Percentiles rank a stretch among this genome's conserved stretches.
Evolutionary conservation across 2,329 filamentous ascomycete genomes (phyloP).

Genomic region (Lecanoromycetidae sp.): DNA sequence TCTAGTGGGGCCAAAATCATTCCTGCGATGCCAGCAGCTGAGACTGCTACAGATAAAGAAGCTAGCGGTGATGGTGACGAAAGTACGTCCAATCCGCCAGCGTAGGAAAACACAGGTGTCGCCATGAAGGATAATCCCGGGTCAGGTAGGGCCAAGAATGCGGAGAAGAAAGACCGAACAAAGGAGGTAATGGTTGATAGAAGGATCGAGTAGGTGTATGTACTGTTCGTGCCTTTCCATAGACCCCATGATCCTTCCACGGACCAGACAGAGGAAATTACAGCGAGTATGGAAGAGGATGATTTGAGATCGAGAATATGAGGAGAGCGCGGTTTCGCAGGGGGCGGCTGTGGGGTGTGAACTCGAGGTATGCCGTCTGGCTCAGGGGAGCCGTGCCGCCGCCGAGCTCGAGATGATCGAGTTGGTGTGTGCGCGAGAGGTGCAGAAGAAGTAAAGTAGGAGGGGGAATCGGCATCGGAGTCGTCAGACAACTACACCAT

Average conservation of each 20-base stretch:
- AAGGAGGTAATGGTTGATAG: slow-evolving; percentile 83
- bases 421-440: slow-evolving; percentile 32
- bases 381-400: slow-evolving; percentile 28
- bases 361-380: slow-evolving; percentile 25
- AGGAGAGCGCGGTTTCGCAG: slow-evolving; percentile 29
- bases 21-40: slow-evolving; percentile 57
- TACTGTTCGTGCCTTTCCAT: slow-evolving; percentile 87
- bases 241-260: slow-evolving; percentile 84
- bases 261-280: slow-evolving; percentile 75
- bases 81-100: slow-evolving; percentile 64
- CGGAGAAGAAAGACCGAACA: slow-evolving; percentile 79
- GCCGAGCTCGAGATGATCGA: slow-evolving; percentile 27
- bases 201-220: slow-evolving; percentile 80
- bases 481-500: slow-evolving; percentile 44
- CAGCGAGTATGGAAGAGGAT: slow-evolving; percentile 71
- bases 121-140: slow-evolving; percentile 44
- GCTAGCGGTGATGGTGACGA: slow-evolving; percentile 72
- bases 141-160: slow-evolving; percentile 81
- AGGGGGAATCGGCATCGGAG: slow-evolving; percentile 64
- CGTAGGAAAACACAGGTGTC: slow-evolving; percentile 30
- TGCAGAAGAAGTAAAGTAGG: slow-evolving; percentile 65
- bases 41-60: slow-evolving; percentile 61
- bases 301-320: slow-evolving; percentile 61
- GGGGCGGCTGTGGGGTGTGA: slow-evolving; percentile 30
- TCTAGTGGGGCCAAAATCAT: slow-evolving; percentile 78